Percentiles rank a stretch among this genome's conserved stretches.
Conservation (phyloP, 202 grass and related monocot species). For the Carex sylvatica region DNA sequence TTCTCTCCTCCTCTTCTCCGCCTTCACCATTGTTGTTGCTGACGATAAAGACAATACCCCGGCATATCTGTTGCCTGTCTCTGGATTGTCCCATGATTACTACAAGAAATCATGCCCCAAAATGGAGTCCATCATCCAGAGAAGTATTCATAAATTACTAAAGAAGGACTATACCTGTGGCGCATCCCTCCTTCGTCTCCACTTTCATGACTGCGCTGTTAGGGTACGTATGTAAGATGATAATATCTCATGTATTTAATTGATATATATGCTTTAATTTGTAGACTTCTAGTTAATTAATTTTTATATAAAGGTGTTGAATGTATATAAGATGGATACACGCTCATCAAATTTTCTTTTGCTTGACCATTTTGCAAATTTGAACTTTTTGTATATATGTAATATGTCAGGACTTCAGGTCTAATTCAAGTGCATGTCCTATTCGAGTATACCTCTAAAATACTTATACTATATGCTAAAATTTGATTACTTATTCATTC, state of each 20-base stretch:
- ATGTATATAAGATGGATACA: too few species aligned
- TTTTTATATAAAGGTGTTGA: too few species aligned
- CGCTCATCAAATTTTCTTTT: too few species aligned
- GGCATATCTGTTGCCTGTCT: conserved; percentile 30
- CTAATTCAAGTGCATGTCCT: too few species aligned
- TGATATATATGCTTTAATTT: background rate
- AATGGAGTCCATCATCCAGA: conserved; percentile 57
- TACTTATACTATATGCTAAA: too few species aligned
- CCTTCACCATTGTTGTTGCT: conserved; percentile 1
- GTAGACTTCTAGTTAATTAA: background rate
- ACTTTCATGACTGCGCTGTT: conserved; percentile 72
- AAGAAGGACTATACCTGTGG: conserved; percentile 43
- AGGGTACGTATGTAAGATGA: conserved; percentile 31
- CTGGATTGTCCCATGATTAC: conserved; percentile 30
- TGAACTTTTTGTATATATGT: too few species aligned
- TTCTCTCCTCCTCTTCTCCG: conserved; percentile 29
- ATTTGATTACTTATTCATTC: too few species aligned
- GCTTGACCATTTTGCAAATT: too few species aligned
- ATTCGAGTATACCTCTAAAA: too few species aligned
- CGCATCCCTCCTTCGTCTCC: conserved; percentile 59
- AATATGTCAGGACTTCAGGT: too few species aligned
- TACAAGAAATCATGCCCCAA: conserved; percentile 55
- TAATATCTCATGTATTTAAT: background rate
- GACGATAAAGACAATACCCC: background rate
- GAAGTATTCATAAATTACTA: conserved; percentile 42